phyloP scores from a whole-genome alignment of 2,329 filamentous ascomycete species.

The Colletotrichum shisoi region DNA sequence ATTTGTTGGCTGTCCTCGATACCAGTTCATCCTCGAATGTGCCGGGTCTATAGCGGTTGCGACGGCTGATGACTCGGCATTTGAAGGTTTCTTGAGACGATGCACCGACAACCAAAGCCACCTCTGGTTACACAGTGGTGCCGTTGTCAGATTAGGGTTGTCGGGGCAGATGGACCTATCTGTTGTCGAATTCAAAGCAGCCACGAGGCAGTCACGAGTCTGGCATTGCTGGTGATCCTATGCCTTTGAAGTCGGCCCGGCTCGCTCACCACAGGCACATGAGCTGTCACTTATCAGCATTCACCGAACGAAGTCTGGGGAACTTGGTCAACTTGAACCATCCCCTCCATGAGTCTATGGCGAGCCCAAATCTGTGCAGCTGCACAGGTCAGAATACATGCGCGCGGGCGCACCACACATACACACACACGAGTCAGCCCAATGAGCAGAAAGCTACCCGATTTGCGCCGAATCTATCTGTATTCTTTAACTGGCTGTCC shows the following conservation, averaged over 20 bases:
- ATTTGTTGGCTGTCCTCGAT: background rate
- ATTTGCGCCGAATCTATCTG: slow-evolving; percentile 23
- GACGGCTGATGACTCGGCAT: background rate
- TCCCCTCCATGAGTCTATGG: too few species aligned
- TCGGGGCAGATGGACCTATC: background rate
- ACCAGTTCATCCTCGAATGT: background rate
- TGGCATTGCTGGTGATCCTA: background rate
- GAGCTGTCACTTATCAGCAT: slow-evolving; percentile 34
- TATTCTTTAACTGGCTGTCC: slow-evolving; percentile 11
- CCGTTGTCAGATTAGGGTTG: background rate
- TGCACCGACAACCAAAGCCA: background rate
- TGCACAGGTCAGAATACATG: background rate
- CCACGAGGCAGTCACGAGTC: slow-evolving; percentile 13
- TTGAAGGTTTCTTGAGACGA: background rate
- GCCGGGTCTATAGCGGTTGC: background rate
- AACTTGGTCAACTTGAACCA: background rate
- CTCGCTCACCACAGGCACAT: slow-evolving; percentile 22
- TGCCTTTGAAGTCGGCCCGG: slow-evolving; percentile 10
- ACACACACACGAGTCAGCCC: slow-evolving; percentile 1
- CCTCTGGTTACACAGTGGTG: background rate
- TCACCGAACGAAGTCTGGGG: background rate
- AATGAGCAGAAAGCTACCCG: slow-evolving; percentile 6
- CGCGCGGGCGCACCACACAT: too few species aligned
- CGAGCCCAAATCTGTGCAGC: too few species aligned
- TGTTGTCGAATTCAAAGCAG: slow-evolving; percentile 10